phyloP scores from a whole-genome alignment of 2,329 filamentous ascomycete species.

The Dactylonectria macrodidyma region DNA sequence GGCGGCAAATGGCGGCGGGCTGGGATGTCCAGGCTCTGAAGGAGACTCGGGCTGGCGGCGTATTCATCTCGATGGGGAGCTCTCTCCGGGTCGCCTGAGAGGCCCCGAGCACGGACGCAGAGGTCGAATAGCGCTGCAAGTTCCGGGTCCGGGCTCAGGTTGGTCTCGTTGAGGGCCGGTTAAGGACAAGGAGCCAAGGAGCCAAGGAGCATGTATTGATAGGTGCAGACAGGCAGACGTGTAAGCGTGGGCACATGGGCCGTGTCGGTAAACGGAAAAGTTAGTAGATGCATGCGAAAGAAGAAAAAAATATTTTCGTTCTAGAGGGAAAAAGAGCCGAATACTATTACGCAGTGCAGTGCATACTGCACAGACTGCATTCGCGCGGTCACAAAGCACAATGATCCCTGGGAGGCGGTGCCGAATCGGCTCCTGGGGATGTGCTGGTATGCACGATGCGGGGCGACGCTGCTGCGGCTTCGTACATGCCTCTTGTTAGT shows the following conservation, averaged over 20 bases:
- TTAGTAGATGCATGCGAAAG: neutral
- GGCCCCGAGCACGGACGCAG: neutral
- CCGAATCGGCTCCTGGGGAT: constrained; percentile 19
- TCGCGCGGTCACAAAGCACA: neutral
- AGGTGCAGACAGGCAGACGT: neutral
- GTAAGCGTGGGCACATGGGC: neutral
- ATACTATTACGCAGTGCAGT: neutral
- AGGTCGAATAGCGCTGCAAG: neutral
- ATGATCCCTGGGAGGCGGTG: constrained; percentile 34
- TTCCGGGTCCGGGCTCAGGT: constrained; percentile 10
- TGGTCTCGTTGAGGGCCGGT: constrained; percentile 1
- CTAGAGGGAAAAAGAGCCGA: constrained; percentile 8
- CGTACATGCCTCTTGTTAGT: too few species aligned
- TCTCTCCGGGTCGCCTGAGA: neutral
- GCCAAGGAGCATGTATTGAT: constrained; percentile 16
- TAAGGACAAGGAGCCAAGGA: constrained; percentile 20
- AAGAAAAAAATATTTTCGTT: neutral
- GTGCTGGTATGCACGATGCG: constrained; percentile 13
- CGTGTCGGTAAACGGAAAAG: constrained; percentile 15
- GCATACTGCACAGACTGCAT: neutral
- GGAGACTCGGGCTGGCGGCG: neutral
- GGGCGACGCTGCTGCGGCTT: neutral
- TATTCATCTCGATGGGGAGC: constrained; percentile 7
- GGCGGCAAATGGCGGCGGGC: neutral
- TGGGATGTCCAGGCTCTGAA: neutral